These are phyloP conservation scores for Brassica juncea DNA, from an alignment of 345 rosid species.

Conservation along the genomic window DNA sequence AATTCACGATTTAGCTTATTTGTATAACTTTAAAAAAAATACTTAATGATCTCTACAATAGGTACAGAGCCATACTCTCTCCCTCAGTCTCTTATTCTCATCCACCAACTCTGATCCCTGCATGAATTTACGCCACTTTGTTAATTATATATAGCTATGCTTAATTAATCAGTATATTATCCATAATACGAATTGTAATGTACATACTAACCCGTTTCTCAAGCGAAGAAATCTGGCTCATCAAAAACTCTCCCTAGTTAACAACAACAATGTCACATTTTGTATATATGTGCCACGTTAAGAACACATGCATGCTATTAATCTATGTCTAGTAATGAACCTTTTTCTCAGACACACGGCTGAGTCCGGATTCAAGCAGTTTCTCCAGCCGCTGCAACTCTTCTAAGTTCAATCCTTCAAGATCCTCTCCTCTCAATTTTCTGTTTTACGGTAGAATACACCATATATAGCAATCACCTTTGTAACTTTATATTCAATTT, in stretches of 20 bases:
- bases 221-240: slow-evolving; percentile 66
- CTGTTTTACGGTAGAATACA: not conserved
- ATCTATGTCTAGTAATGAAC: slow-evolving; percentile 35
- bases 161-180: not conserved
- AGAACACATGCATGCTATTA: slow-evolving; percentile 1
- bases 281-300: not conserved
- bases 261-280: slow-evolving; percentile 5
- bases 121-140: not conserved
- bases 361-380: slow-evolving; percentile 70
- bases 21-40: not conserved
- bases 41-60: not conserved
- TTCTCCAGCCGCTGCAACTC: slow-evolving; percentile 74
- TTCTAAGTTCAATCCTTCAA: slow-evolving; percentile 68
- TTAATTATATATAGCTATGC: not conserved
- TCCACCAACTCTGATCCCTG: slow-evolving; percentile 77
- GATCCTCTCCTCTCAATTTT: slow-evolving; percentile 67
- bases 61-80: slow-evolving; percentile 42
- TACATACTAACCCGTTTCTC: slow-evolving; percentile 61
- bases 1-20: not conserved
- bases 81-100: slow-evolving; percentile 68
- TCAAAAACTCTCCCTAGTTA: slow-evolving; percentile 68
- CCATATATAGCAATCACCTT: not conserved
- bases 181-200: not conserved
- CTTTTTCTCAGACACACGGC: slow-evolving; percentile 76
- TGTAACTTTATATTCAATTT: not conserved